Conservation (phyloP, 2,329 filamentous ascomycete species). For the Aspergillus luchuensis region DNA sequence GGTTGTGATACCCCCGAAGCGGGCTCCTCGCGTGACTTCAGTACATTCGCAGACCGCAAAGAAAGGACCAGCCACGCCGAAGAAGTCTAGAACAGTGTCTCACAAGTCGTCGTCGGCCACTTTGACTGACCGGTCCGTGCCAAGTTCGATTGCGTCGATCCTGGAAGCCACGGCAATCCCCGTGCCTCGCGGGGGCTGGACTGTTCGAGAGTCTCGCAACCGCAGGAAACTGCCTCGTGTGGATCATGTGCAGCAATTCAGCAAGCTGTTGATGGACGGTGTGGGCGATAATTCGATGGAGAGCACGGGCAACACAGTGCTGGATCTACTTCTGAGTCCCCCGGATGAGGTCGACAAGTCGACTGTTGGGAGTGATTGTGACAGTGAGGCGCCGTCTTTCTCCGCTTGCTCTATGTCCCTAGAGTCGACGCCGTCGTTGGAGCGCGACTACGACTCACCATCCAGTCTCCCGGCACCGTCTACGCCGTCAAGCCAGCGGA, state of each 20-base stretch:
- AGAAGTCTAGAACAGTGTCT: conserved; percentile 20
- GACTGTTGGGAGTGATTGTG: conserved; percentile 43
- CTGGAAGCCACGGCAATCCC: conserved; percentile 63
- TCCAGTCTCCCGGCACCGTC: conserved; percentile 46
- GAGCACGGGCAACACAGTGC: conserved; percentile 47
- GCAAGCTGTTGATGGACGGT: conserved; percentile 59
- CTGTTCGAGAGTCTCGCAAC: conserved; percentile 42
- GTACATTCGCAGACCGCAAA: conserved; percentile 19
- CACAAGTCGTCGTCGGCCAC: conserved; percentile 31
- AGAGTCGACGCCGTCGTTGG: conserved; percentile 60
- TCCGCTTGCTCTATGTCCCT: conserved; percentile 57
- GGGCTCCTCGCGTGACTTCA: conserved; percentile 25
- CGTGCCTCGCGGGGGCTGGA: conserved; percentile 47
- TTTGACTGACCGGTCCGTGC: conserved; percentile 48
- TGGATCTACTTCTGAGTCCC: conserved; percentile 60
- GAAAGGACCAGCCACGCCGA: conserved; percentile 23
- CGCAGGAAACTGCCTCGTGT: conserved; percentile 44
- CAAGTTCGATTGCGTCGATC: conserved; percentile 59
- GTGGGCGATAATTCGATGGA: conserved; percentile 48
- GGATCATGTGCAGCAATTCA: conserved; percentile 53
- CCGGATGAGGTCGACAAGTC: conserved; percentile 49
- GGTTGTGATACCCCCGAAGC: conserved; percentile 41
- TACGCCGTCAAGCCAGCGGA: conserved; percentile 43
- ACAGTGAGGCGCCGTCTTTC: conserved; percentile 45
- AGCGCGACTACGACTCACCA: conserved; percentile 53